Evolutionary conservation across 306 rosid genomes (phyloP), one percentile per base, ranked within the genome.

Genomic region (Hippophae rhamnoides): DNA sequence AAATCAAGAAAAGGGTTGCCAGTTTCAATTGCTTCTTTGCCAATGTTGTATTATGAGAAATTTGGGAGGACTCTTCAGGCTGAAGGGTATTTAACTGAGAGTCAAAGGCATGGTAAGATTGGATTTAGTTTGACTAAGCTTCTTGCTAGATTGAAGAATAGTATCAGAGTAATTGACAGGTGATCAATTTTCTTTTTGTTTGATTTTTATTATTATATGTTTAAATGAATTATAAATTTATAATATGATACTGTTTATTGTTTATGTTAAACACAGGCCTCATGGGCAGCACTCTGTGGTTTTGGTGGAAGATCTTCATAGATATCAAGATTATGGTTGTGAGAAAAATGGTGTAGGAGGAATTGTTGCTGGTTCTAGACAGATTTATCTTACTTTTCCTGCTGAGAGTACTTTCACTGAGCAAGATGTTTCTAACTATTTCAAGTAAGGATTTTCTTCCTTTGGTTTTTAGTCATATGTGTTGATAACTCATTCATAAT

Each of bases 341-440:
- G 81, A 76, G 63, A 71, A 63, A 64, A 68, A 43, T 47, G 81
- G 71, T 27, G 59, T 66, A 5, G 70, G 67, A 52, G 75, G 75
- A 6, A 69, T 65, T 7, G 64, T 74, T 13, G 57, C 70, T 11
- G 72, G 80, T 43, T 75, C 74, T 50, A 72, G 76, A 27, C 83
- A 78, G 62, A 78, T 74, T 69, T 78, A 74, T 70, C 71, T 74
- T 6, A 78, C 83, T n/a, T 78, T 73, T 63, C 82, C 82, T 2
- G 82, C 82, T 26, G 76, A 69, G 59, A 70, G 83, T 52, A 66
- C 69, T 44, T 74, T 78, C 69, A 70, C 76, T 10, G 79, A 74
- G 73, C 74, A 66, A 40, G 77, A 74, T 67, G 79, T 78, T 67
- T 74, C 79, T 42, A 78, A 67, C 67, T 74, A 74, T 55, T 78